These are phyloP conservation scores for Arthrobotrys megalospora DNA, from an alignment of 2,329 filamentous ascomycete genomes.

Conservation along the genomic window DNA sequence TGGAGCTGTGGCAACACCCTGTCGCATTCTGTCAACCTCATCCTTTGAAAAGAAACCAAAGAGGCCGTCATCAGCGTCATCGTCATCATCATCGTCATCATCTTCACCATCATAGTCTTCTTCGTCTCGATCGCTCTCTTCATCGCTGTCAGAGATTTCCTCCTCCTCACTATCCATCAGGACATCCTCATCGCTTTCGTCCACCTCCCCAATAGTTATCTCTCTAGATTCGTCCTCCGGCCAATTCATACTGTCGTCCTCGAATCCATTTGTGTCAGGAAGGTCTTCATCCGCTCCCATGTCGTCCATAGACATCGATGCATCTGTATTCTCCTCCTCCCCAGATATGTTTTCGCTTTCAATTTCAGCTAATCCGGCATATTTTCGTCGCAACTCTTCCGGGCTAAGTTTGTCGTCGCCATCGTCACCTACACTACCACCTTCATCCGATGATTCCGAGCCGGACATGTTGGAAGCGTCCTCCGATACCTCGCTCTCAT, in stretches of 20 bases:
- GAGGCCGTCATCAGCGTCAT: slow-evolving; percentile 68
- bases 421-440: slow-evolving; percentile 66
- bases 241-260: slow-evolving; percentile 61
- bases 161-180: slow-evolving; percentile 76
- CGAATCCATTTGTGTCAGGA: slow-evolving; percentile 64
- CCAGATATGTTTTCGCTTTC: slow-evolving; percentile 66
- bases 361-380: slow-evolving; percentile 60
- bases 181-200: slow-evolving; percentile 76
- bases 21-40: slow-evolving; percentile 72
- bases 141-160: slow-evolving; percentile 66
- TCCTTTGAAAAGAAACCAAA: slow-evolving; percentile 75
- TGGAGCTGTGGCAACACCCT: slow-evolving; percentile 64
- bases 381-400: slow-evolving; percentile 64
- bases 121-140: slow-evolving; percentile 65
- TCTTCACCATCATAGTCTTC: slow-evolving; percentile 68
- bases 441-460: slow-evolving; percentile 70
- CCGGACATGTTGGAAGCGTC: slow-evolving; percentile 67
- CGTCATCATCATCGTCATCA: slow-evolving; percentile 70
- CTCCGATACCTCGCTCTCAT: slow-evolving; percentile 61
- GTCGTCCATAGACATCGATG: slow-evolving; percentile 77
- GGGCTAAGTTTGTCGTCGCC: slow-evolving; percentile 66
- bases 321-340: slow-evolving; percentile 68
- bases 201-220: slow-evolving; percentile 63
- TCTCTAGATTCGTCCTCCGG: slow-evolving; percentile 60
- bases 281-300: slow-evolving; percentile 71